Evolutionary conservation across 768 basidiomycete genomes (phyloP).

Genomic region (Daedaleopsis nitida): DNA sequence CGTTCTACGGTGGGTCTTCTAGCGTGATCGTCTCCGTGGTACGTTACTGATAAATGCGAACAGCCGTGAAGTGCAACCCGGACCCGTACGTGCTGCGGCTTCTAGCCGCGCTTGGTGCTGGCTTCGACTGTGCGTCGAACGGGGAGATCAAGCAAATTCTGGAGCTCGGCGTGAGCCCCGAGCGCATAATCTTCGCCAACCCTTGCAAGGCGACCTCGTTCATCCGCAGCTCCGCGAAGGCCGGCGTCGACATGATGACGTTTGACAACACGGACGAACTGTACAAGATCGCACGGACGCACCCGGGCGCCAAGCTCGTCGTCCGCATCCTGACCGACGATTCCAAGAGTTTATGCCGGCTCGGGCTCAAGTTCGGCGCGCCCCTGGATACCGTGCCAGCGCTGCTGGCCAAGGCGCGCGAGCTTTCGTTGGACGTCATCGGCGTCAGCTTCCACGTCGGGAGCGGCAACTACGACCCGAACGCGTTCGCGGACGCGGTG

Average conservation of each 20-base stretch:
- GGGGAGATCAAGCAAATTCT: constrained; percentile 88
- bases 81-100: constrained; percentile 93
- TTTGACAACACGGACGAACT: constrained; percentile 98
- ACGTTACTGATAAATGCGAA: constrained; percentile 26
- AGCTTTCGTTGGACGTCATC: constrained; percentile 81
- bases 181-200: constrained; percentile 94
- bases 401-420: constrained; percentile 76
- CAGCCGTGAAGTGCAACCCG: constrained; percentile 98
- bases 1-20: constrained; percentile 80
- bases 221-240: constrained; percentile 79
- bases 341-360: constrained; percentile 88
- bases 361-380: constrained; percentile 97
- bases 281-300: constrained; percentile 82
- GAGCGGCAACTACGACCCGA: constrained; percentile 92
- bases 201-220: constrained; percentile 97
- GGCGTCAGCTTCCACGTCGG: constrained; percentile 99
- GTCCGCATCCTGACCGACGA: constrained; percentile 98
- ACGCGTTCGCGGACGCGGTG: constrained; percentile 88
- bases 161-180: constrained; percentile 68
- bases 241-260: constrained; percentile 90
- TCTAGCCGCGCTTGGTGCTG: constrained; percentile 85
- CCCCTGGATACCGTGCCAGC: constrained; percentile 77
- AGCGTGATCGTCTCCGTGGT: constrained; percentile 1
- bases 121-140: constrained; percentile 97
- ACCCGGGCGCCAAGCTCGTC: constrained; percentile 84